phyloP scores from a whole-genome alignment of 441 rosid species.

The Erodium trifolium region DNA sequence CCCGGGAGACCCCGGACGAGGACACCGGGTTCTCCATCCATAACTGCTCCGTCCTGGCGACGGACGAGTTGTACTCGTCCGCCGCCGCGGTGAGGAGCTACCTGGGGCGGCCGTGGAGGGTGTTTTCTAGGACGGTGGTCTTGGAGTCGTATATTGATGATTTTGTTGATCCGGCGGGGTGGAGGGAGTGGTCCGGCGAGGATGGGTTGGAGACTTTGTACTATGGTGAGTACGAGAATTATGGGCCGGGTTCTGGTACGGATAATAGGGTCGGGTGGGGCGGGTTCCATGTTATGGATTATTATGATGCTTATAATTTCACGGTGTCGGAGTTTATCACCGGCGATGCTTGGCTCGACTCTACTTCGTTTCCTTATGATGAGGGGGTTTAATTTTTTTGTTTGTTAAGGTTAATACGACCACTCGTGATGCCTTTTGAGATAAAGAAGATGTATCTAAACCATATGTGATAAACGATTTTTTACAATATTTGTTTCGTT shows the following conservation, averaged over 20 bases:
- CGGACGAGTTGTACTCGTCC: conserved; percentile 36
- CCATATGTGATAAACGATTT: not conserved
- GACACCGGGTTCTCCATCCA: conserved; percentile 82
- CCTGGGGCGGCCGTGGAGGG: conserved; percentile 71
- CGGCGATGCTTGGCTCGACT: conserved; percentile 62
- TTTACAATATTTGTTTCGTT: no score
- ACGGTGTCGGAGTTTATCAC: conserved; percentile 59
- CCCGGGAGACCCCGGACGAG: conserved; percentile 49
- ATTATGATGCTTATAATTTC: conserved; percentile 52
- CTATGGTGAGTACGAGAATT: conserved; percentile 65
- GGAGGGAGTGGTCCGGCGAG: conserved; percentile 48
- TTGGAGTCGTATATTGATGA: conserved; percentile 66
- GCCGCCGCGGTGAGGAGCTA: conserved; percentile 40
- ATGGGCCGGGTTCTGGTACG: conserved; percentile 61
- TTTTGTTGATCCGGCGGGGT: conserved; percentile 54
- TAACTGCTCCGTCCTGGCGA: conserved; percentile 54
- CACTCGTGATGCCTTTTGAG: no score
- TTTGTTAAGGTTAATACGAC: no score
- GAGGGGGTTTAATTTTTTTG: conserved; percentile 27
- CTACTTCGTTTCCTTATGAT: conserved; percentile 56
- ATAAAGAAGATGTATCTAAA: not conserved
- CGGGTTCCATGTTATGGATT: conserved; percentile 58
- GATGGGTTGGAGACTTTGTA: conserved; percentile 45
- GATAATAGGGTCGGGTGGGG: conserved; percentile 53
- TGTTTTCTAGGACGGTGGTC: conserved; percentile 47